phyloP scores from a whole-genome alignment of 371 early-diverging fungal genomes.

The Mortierella sp. region DNA sequence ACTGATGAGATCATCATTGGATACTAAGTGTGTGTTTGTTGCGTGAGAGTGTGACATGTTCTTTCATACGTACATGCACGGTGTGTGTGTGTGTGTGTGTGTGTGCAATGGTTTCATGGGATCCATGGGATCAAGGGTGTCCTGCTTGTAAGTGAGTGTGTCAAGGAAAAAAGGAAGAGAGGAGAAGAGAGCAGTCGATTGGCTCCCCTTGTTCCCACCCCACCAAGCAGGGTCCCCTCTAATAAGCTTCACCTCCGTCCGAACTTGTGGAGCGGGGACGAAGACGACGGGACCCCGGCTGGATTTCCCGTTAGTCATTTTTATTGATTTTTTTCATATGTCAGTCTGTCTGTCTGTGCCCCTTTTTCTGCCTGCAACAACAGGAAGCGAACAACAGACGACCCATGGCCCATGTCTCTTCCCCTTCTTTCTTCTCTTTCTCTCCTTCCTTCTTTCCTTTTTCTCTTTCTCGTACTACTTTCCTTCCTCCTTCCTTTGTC shows the following conservation, averaged over 20 bases:
- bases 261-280: slow-evolving; percentile 2
- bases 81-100: not conserved
- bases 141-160: not conserved
- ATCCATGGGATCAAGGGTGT: not conserved
- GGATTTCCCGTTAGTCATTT: slow-evolving; percentile 3
- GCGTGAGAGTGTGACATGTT: too few species aligned
- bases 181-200: too few species aligned
- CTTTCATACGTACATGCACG: not conserved
- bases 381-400: not conserved
- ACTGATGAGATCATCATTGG: too few species aligned
- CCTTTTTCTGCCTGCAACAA: not conserved
- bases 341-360: slow-evolving; percentile 10
- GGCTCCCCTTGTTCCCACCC: too few species aligned
- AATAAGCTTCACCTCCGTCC: too few species aligned
- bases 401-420: not conserved
- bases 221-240: too few species aligned
- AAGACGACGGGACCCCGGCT: slow-evolving; percentile 9
- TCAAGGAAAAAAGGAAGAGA: not conserved
- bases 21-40: too few species aligned
- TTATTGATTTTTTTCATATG: slow-evolving; percentile 7
- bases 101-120: not conserved
- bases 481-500: not conserved
- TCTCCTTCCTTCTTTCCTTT: too few species aligned
- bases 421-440: not conserved
- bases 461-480: not conserved